Conservation (phyloP, 2,329 filamentous ascomycete genomes). For the Lanzia echinophila region DNA sequence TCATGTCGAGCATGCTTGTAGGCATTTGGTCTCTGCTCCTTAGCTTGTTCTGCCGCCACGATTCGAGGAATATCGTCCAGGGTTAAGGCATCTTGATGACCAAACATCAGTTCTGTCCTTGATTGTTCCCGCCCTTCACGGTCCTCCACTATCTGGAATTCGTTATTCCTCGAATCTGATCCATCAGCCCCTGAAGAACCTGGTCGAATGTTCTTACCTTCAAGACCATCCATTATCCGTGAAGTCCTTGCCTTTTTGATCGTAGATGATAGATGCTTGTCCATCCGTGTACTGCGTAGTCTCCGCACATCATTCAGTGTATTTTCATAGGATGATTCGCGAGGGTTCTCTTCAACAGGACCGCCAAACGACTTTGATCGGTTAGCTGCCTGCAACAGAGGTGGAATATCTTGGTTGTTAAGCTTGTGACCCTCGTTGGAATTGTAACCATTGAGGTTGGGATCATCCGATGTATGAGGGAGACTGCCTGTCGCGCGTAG, state of each 20-base stretch:
- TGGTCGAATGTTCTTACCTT: constrained; percentile 59
- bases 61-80: constrained; percentile 95
- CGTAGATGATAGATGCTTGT: constrained; percentile 89
- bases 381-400: constrained; percentile 55
- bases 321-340: constrained; percentile 80
- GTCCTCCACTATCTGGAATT: constrained; percentile 77
- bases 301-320: constrained; percentile 92
- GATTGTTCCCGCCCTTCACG: constrained; percentile 61
- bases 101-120: constrained; percentile 76
- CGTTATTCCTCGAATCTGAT: constrained; percentile 45
- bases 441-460: constrained; percentile 59
- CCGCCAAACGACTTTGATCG: constrained; percentile 70
- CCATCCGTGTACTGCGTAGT: constrained; percentile 84
- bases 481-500: constrained; percentile 77
- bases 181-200: constrained; percentile 63
- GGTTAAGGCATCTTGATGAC: constrained; percentile 83
- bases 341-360: constrained; percentile 50
- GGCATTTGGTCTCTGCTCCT: constrained; percentile 77
- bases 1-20: constrained; percentile 70
- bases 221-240: constrained; percentile 83
- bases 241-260: constrained; percentile 87
- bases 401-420: constrained; percentile 42
- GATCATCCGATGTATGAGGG: constrained; percentile 68
- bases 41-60: constrained; percentile 89
- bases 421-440: constrained; percentile 56